phyloP scores from a whole-genome alignment of 78 protist species.

The Monocercomonoides exilis region DNA sequence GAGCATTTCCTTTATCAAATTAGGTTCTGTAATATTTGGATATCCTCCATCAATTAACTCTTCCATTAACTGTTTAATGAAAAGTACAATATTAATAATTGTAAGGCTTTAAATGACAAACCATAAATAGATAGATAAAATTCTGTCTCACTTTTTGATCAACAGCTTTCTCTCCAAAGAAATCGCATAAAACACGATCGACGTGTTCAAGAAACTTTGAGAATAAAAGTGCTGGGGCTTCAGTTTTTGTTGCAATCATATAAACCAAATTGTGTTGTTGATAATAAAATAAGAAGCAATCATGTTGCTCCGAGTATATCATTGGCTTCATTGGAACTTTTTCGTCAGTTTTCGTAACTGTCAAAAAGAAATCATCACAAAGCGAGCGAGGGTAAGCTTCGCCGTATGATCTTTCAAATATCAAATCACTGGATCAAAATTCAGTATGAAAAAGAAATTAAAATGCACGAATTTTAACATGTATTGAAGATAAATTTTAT shows the following conservation, averaged over 20 bases:
- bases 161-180: not conserved
- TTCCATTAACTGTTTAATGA: not conserved
- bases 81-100: not conserved
- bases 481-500: no score
- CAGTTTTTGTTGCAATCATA: not conserved
- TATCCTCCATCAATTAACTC: not conserved
- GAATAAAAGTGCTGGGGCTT: not conserved
- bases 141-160: not conserved
- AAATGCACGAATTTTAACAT: not conserved
- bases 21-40: conserved; percentile 7
- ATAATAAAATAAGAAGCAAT: not conserved
- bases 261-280: not conserved
- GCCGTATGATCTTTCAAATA: not conserved
- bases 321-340: not conserved
- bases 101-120: not conserved
- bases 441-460: not conserved
- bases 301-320: not conserved
- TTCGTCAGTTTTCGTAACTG: no score
- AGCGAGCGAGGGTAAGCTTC: not conserved
- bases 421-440: not conserved
- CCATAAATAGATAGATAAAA: not conserved
- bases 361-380: no score
- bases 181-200: not conserved
- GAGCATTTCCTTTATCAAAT: not conserved
- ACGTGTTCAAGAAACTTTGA: not conserved